A percentile compares a stretch with the other conserved stretches of the same genome.
Conservation (phyloP, 352 stramenopile genomes). For the Globisporangium splendens region DNA sequence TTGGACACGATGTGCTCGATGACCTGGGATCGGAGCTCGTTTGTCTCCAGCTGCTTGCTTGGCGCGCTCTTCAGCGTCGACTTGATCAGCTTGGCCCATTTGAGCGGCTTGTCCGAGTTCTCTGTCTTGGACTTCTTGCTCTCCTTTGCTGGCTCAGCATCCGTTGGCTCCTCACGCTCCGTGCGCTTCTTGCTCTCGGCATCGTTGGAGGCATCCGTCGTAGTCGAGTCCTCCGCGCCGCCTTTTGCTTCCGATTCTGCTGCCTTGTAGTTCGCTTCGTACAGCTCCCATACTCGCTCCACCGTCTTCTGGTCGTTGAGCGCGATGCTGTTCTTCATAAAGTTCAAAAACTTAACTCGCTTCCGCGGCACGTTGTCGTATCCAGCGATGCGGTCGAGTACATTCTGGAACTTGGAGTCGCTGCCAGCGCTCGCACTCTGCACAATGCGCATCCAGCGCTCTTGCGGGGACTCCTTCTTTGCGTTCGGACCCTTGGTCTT, state of each 20-base stretch:
- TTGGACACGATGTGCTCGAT: slow-evolving; percentile 41
- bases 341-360: slow-evolving; percentile 93
- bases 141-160: slow-evolving; percentile 32
- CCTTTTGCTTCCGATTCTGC: slow-evolving; percentile 6
- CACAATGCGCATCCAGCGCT: slow-evolving; percentile 84
- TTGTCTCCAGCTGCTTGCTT: slow-evolving; percentile 51
- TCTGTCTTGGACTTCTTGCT: slow-evolving; percentile 24
- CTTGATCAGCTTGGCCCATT: slow-evolving; percentile 75
- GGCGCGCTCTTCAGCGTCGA: slow-evolving; percentile 38
- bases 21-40: slow-evolving; percentile 40
- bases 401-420: slow-evolving; percentile 56
- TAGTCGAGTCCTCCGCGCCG: slow-evolving; percentile 2
- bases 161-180: slow-evolving; percentile 24
- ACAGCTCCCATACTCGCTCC: slow-evolving; percentile 67
- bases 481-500: slow-evolving; percentile 50
- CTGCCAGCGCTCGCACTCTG: slow-evolving; percentile 34
- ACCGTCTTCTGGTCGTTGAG: slow-evolving; percentile 42
- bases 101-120: slow-evolving; percentile 35
- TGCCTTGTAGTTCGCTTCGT: slow-evolving; percentile 63
- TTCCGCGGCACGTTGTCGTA: slow-evolving; percentile 93
- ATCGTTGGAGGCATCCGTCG: slow-evolving; percentile 5
- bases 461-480: slow-evolving; percentile 85
- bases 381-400: slow-evolving; percentile 69
- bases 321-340: slow-evolving; percentile 83
- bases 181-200: slow-evolving; percentile 43